Evolutionary conservation across 164 flowering plant genomes (phyloP).

Genomic region (Liriodendron chinense): DNA sequence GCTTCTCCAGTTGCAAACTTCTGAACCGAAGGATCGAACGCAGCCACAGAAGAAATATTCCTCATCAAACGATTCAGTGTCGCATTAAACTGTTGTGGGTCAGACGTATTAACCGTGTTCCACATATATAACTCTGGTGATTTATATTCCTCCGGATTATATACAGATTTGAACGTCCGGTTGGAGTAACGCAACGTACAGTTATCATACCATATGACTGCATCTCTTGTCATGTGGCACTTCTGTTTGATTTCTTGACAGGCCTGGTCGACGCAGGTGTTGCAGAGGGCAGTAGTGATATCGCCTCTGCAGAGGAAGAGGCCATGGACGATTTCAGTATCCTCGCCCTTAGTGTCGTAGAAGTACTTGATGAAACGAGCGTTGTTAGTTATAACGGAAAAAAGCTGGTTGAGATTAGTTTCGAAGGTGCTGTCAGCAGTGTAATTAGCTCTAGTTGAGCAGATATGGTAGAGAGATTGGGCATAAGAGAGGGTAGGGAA

Average conservation of each 20-base stretch:
- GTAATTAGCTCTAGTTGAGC: slow-evolving; percentile 7
- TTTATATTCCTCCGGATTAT: no score
- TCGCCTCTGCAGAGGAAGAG: slow-evolving; percentile 25
- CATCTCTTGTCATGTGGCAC: slow-evolving; percentile 4
- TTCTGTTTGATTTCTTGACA: neutral
- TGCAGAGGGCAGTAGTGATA: slow-evolving; percentile 7
- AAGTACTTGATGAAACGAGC: slow-evolving; percentile 12
- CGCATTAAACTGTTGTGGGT: neutral
- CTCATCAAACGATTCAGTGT: neutral
- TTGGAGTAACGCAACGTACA: slow-evolving; percentile 19
- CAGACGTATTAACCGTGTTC: neutral
- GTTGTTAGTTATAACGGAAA: slow-evolving; percentile 12
- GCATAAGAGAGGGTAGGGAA: neutral
- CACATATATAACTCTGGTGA: neutral
- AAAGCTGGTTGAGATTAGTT: slow-evolving; percentile 13
- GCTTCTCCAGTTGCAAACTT: neutral
- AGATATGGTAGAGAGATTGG: neutral
- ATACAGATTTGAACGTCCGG: neutral
- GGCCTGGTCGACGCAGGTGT: slow-evolving; percentile 11
- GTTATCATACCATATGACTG: slow-evolving; percentile 22
- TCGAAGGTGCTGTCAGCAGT: slow-evolving; percentile 12
- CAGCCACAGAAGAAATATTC: neutral
- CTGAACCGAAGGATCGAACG: neutral
- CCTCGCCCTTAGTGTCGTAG: slow-evolving; percentile 21
- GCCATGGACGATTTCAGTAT: slow-evolving; percentile 14